Base-by-base conservation (phyloP, 2,329 filamentous ascomycete genomes). In the Daldinia eschscholtzii region DNA sequence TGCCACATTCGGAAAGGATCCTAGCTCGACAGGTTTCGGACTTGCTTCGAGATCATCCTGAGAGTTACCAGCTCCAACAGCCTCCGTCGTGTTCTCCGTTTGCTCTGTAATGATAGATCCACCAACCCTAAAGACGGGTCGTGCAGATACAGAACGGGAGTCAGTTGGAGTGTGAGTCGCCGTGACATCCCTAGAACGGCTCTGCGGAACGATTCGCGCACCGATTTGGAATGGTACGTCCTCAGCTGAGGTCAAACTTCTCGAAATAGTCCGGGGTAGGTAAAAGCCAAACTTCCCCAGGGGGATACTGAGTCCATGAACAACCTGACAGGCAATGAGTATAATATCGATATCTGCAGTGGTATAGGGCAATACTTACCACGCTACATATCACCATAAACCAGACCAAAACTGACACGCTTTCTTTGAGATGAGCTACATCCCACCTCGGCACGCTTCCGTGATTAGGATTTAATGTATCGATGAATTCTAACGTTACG, bases 341-440 rank as follows among this genome's bases (percentile, higher is more conserved):
- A 70, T 70, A 57, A 72, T 63, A 28, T 35, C 20, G 13, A 33
- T 42, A 52, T 30, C 35, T 63, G 41, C 10, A 18, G 9, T 48
- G n/a, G n/a, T 3, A 6, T 15, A 44, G 37, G 44, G 12, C 3
- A 48, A 13, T 18, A 84, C 90, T 85, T 82, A 94, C 92, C 67
- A 97, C 91, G 72, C 92, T 96, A 80, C 92, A 95, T 20, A 96
- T 89, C 7, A 89, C 86, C 58, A 97, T 80, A 75, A 97, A 97
- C 94, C 94, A 97, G 18, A 97, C 90, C 0, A 97, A 87, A 0
- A 95, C 84, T 1, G 84, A 84, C 59, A 93, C 86, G 0, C 88
- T 84, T 70, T 97, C 92, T 4, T 83, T 84, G 1, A 97, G 81
- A 7, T 86, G 81, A 35, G 81, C 80, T 0, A 93, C 91, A 76